Base-by-base conservation (phyloP, 371 early-diverging fungal species). In the Amoeboaphelidium occidentale region DNA sequence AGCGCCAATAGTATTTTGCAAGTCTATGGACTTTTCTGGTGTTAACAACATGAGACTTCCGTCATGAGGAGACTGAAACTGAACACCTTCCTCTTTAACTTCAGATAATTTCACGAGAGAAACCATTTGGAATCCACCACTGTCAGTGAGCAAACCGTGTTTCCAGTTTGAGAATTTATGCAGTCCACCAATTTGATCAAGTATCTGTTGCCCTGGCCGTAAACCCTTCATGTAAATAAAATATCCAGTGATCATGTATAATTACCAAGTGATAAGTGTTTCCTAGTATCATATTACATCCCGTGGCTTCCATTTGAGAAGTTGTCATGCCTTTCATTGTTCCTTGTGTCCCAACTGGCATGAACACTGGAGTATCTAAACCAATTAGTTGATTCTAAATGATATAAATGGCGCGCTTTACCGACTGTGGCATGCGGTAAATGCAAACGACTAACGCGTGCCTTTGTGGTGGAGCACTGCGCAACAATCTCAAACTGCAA, bases 341-440 rank as follows among this genome's bases (percentile, higher is more conserved):
- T 21, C 88, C 96, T 64, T 90, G 82, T 2, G 96, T 94, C n/a
- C 87, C 93, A 10, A 94, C 96, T 3, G 96, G 92, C 96, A 94
- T 94, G 56, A 91, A 94, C 53, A 81, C 79, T 25, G 96, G 96
- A 27, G 84, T 78, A 49, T 79, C 73, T 13, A n/a, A n/a, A n/a
- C n/a, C n/a, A n/a, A n/a, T n/a, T n/a, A n/a, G n/a, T n/a, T n/a
- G n/a, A n/a, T n/a, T n/a, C n/a, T n/a, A n/a, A n/a, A n/a, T n/a
- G n/a, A n/a, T n/a, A n/a, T n/a, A n/a, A n/a, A n/a, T n/a, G n/a
- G n/a, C n/a, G n/a, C n/a, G n/a, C n/a, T n/a, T n/a, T n/a, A n/a
- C n/a, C n/a, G n/a, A 84, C 84, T 2, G 74, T 79, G 25, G 72
- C 75, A 65, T 86, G 87, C 42, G 82, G 84, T 50, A 91, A 62